Conservation (phyloP, 352 stramenopile genomes). For the Pythium guiyangense region DNA sequence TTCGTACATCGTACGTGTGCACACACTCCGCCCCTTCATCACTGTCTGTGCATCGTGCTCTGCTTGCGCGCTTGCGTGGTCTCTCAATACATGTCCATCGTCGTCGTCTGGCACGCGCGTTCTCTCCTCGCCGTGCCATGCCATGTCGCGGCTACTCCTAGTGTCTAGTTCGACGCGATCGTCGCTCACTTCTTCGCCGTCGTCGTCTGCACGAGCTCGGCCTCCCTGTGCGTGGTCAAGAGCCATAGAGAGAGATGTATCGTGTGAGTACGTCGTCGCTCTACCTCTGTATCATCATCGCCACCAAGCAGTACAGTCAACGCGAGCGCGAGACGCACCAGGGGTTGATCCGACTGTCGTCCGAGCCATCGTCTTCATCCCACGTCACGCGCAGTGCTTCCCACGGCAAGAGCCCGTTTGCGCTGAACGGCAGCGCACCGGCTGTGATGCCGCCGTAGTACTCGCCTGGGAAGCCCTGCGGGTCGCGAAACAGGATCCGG, state of each 20-base stretch:
- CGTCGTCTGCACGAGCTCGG: slow-evolving; percentile 24
- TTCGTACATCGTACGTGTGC: too few species aligned
- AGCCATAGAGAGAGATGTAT: neutral
- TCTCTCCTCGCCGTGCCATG: too few species aligned
- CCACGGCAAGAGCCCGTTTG: slow-evolving; percentile 69
- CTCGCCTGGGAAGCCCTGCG: slow-evolving; percentile 58
- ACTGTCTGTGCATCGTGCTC: too few species aligned
- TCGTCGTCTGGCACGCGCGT: too few species aligned
- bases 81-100: too few species aligned
- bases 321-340: slow-evolving; percentile 39
- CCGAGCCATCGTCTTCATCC: slow-evolving; percentile 81
- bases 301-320: neutral
- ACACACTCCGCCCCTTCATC: too few species aligned
- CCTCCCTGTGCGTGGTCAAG: too few species aligned
- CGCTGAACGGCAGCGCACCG: slow-evolving; percentile 55
- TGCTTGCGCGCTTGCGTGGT: too few species aligned
- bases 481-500: slow-evolving; percentile 73
- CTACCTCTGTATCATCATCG: slow-evolving; percentile 10
- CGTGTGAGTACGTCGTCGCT: slow-evolving; percentile 1
- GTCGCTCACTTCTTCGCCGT: slow-evolving; percentile 11
- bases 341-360: slow-evolving; percentile 80
- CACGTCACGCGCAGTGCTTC: slow-evolving; percentile 76
- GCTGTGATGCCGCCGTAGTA: slow-evolving; percentile 69
- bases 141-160: too few species aligned
- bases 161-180: too few species aligned